Base-by-base conservation (phyloP, 257 asterid species). In the Scutellaria minor region DNA sequence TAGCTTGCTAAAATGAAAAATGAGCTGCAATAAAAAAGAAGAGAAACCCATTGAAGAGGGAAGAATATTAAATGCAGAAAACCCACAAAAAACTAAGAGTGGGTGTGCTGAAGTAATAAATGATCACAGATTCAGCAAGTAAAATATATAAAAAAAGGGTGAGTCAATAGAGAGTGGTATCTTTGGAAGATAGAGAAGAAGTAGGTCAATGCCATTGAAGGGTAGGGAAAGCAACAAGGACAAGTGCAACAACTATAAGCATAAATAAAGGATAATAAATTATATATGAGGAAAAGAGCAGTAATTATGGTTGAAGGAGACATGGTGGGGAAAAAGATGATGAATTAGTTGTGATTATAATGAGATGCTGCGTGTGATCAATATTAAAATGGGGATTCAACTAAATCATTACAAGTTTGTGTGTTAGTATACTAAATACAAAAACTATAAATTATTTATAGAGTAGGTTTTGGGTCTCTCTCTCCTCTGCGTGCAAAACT, bases 71-170 rank as follows among this genome's bases (percentile, higher is more conserved):
- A 70, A 79, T 69, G 74, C 67, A 70, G 74, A 67, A 58, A 73
- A 45, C 58, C 64, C 75, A 75, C 15, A 20, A 53, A 12, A 59
- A 60, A 24, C 8, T 55, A 52, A 72, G 67, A 55, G 77, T 70
- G 73, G 74, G 81, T 77, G 74, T 76, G 6, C 14, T n/a, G 37
- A 47, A 39, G 70, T 24, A 72, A 66, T 77, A 77, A 77, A 77
- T 77, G 78, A 72, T 77, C 71, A 59, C 71, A 76, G 76, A 70
- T 76, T 70, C 68, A 70, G 68, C 37, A 70, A 46, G 48, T 5
- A 12, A 7, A 18, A 11, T 12, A 37, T 6, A 41, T 13, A 45
- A 9, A 68, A 59, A 5, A 48, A 24, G 37, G 20, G 11, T 59
- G n/a, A 37, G 73, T 31, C 76, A 64, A 77, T 61, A 66, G 9